These are phyloP conservation scores for Boletus smithii DNA, from an alignment of 1,284 basidiomycete genomes.

Conservation along the genomic window DNA sequence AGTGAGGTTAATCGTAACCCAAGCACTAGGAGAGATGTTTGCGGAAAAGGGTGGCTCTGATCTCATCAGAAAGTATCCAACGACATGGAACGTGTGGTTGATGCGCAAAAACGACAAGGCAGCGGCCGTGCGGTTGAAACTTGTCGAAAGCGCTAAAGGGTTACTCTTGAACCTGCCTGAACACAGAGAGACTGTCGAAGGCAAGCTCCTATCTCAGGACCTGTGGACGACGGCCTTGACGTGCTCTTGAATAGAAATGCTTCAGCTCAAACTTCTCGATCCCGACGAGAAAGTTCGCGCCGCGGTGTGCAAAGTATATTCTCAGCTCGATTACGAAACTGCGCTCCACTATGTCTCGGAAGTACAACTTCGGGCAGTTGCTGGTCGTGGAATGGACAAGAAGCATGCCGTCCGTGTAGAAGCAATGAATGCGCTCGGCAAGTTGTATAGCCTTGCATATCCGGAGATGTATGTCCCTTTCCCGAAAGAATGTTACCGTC, in stretches of 20 bases:
- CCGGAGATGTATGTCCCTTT: conserved; percentile 76
- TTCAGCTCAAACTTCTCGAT: conserved; percentile 74
- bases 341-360: conserved; percentile 79
- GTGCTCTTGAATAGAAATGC: conserved; percentile 45
- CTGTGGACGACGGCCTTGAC: conserved; percentile 10
- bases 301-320: conserved; percentile 80
- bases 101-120: conserved; percentile 78
- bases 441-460: conserved; percentile 80
- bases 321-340: conserved; percentile 87
- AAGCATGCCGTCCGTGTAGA: conserved; percentile 83
- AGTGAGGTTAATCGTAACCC: conserved; percentile 76
- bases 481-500: background rate
- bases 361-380: conserved; percentile 61
- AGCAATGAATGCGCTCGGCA: conserved; percentile 76
- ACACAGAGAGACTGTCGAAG: conserved; percentile 67
- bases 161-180: conserved; percentile 70
- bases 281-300: conserved; percentile 90
- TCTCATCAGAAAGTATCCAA: conserved; percentile 76
- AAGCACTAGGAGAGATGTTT: conserved; percentile 89
- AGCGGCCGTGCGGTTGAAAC: conserved; percentile 68
- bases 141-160: conserved; percentile 70
- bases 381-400: conserved; percentile 79
- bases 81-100: conserved; percentile 86
- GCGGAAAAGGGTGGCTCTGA: conserved; percentile 71
- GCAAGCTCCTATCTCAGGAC: conserved; percentile 36